These are phyloP conservation scores for Acanthamoeba lenticulata DNA, from an alignment of 208 protist species.

Conservation along the genomic window DNA sequence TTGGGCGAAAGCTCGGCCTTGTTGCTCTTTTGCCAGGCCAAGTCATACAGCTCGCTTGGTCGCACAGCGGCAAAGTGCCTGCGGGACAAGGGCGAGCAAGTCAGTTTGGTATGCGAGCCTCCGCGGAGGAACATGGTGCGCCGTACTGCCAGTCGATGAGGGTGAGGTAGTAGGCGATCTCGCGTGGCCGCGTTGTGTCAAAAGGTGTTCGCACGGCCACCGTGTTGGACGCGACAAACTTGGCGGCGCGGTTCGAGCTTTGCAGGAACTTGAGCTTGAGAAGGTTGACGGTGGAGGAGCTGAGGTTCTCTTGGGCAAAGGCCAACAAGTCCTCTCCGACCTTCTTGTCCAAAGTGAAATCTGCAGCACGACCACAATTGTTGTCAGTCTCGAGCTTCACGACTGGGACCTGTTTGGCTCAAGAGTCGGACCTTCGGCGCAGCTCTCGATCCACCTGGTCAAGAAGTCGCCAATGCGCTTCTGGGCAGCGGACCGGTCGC, in stretches of 20 bases:
- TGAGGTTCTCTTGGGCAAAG: background rate
- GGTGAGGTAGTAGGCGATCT: background rate
- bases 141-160: background rate
- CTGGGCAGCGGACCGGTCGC: background rate
- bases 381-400: no score
- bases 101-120: background rate
- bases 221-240: background rate
- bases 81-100: background rate
- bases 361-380: no score
- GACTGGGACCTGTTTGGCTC: background rate
- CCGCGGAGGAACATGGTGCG: background rate
- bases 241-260: background rate
- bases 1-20: background rate
- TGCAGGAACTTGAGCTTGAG: conserved; percentile 14
- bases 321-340: background rate
- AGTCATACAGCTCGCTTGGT: background rate
- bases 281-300: background rate
- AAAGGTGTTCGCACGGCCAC: background rate
- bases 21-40: background rate
- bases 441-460: background rate
- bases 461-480: background rate
- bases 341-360: background rate
- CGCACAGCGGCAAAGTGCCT: background rate
- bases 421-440: background rate
- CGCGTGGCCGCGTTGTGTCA: background rate